These are phyloP conservation scores for Tetrahymena elliotti DNA, from an alignment of 73 alveolate genomes.

Conservation along the genomic window DNA sequence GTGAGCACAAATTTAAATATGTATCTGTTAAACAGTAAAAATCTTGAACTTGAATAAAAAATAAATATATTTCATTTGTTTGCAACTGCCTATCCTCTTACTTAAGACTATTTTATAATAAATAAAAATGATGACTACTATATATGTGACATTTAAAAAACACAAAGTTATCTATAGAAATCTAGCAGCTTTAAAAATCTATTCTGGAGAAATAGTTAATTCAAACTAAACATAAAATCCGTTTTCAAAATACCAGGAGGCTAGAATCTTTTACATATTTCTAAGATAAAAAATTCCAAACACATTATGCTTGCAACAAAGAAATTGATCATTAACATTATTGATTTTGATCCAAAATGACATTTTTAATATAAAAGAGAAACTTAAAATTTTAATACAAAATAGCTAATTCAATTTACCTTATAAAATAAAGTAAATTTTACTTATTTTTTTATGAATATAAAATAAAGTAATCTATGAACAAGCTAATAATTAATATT, in stretches of 20 bases:
- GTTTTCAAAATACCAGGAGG: neutral
- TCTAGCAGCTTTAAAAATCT: neutral
- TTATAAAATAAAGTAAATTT: too few species aligned
- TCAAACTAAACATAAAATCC: neutral
- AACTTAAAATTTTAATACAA: too few species aligned
- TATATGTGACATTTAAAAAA: neutral
- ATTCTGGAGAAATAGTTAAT: neutral
- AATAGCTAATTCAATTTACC: too few species aligned
- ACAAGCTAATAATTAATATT: too few species aligned
- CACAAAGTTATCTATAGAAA: neutral
- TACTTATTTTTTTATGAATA: too few species aligned
- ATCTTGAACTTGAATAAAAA: neutral
- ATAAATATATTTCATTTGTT: neutral
- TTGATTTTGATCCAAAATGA: neutral
- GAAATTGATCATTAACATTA: neutral
- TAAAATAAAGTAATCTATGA: too few species aligned
- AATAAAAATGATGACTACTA: neutral
- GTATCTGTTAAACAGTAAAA: neutral
- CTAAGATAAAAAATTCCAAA: neutral
- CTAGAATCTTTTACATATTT: neutral
- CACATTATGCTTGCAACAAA: neutral
- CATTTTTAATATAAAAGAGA: neutral
- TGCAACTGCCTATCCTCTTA: neutral
- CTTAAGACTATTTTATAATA: neutral
- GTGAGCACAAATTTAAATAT: neutral